These are phyloP conservation scores for Bisporella sp. DNA, from an alignment of 2,329 filamentous ascomycete genomes.

Conservation along the genomic window DNA sequence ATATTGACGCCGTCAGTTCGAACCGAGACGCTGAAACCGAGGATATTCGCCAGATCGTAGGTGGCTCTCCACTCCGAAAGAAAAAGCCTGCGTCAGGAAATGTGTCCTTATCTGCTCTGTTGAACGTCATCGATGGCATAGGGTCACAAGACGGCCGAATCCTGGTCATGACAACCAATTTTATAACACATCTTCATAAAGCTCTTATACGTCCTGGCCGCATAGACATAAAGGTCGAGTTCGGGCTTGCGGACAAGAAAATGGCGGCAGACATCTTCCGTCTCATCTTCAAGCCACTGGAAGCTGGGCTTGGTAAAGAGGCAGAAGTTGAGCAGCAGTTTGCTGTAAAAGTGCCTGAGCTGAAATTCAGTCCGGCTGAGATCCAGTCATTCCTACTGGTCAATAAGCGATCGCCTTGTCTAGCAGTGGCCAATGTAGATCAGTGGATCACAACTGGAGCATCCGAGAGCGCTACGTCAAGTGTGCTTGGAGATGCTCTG, in stretches of 20 bases:
- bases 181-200: conserved; percentile 48
- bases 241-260: conserved; percentile 42
- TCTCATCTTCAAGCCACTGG: conserved; percentile 37
- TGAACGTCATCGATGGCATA: conserved; percentile 62
- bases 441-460: no score
- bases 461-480: no score
- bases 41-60: conserved; percentile 6
- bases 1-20: conserved; percentile 50
- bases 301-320: no score
- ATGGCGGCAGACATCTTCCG: conserved; percentile 27
- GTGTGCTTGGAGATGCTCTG: no score
- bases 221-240: conserved; percentile 39
- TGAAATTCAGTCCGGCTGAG: no score
- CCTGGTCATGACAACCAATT: conserved; percentile 63
- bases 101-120: conserved; percentile 52
- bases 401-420: no score
- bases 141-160: conserved; percentile 58
- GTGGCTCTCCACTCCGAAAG: conserved; percentile 8
- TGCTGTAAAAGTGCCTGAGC: no score
- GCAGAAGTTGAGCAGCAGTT: no score
- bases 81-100: conserved; percentile 4
- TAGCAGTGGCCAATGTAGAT: no score
- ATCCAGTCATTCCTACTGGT: no score
- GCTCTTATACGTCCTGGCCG: conserved; percentile 55
- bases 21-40: conserved; percentile 7